phyloP scores from a whole-genome alignment of 1,139 yeast species.

The Sugiyamaella grinbergsii region DNA sequence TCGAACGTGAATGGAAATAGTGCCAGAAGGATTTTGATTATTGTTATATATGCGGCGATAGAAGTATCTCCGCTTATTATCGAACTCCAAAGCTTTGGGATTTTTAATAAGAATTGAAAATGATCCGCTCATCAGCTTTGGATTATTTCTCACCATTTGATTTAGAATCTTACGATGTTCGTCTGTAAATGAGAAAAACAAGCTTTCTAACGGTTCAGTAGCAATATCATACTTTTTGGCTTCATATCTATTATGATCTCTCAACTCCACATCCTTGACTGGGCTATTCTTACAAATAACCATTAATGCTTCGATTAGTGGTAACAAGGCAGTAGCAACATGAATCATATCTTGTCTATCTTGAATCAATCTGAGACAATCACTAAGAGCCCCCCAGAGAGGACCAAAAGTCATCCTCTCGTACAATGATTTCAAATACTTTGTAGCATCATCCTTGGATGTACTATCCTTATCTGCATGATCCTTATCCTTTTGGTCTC shows the following conservation, averaged over 20 bases:
- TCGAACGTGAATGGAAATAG: constrained; percentile 67
- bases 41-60: constrained; percentile 54
- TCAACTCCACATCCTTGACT: constrained; percentile 53
- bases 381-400: constrained; percentile 86
- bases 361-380: constrained; percentile 57
- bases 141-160: constrained; percentile 88
- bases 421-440: constrained; percentile 49
- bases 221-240: constrained; percentile 65
- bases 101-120: constrained; percentile 87
- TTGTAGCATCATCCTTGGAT: constrained; percentile 50
- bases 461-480: constrained; percentile 33
- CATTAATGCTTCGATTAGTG: constrained; percentile 90
- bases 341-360: constrained; percentile 53
- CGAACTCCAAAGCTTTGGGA: constrained; percentile 90
- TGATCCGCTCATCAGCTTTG: constrained; percentile 95
- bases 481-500: constrained; percentile 26
- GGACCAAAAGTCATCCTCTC: constrained; percentile 70
- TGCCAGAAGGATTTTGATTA: constrained; percentile 45
- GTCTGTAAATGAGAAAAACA: constrained; percentile 86
- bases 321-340: constrained; percentile 80
- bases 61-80: constrained; percentile 86
- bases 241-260: constrained; percentile 58
- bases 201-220: constrained; percentile 72
- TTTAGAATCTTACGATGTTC: constrained; percentile 87
- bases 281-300: constrained; percentile 90